Evolutionary conservation across 768 basidiomycete species (phyloP).

Genomic region (Lentinus tigrinus): DNA sequence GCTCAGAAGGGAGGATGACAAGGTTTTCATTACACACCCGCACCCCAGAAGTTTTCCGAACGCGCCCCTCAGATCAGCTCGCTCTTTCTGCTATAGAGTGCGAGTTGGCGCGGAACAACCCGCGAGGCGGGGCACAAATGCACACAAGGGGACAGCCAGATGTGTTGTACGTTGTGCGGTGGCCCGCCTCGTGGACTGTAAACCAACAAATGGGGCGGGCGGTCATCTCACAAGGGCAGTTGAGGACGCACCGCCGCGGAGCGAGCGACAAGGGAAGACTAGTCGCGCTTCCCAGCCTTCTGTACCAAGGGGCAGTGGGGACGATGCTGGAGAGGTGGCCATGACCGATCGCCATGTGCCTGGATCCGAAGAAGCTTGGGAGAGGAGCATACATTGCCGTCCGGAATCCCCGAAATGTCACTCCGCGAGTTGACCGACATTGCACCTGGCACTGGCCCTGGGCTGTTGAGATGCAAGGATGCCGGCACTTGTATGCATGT

Average conservation of each 20-base stretch:
- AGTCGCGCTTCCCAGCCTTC: background rate
- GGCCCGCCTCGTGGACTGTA: background rate
- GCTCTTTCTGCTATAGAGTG: constrained; percentile 3
- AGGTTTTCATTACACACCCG: constrained; percentile 17
- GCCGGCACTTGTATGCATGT: background rate
- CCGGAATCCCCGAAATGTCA: background rate
- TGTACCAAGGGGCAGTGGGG: background rate
- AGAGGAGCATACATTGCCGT: background rate
- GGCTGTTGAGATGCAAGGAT: too few relatives aligned
- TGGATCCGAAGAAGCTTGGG: constrained; percentile 1
- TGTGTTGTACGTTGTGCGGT: background rate
- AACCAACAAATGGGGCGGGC: background rate
- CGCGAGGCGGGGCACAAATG: background rate
- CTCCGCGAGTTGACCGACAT: constrained; percentile 9
- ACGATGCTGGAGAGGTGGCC: constrained; percentile 3
- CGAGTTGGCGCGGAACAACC: constrained; percentile 1
- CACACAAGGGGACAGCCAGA: background rate
- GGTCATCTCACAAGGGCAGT: background rate
- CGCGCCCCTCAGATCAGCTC: constrained; percentile 2
- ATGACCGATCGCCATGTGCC: constrained; percentile 10
- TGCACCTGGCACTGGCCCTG: background rate
- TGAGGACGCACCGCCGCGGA: constrained; percentile 4
- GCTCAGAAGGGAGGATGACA: constrained; percentile 4
- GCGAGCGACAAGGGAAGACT: background rate
- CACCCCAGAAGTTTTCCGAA: constrained; percentile 19